Evolutionary conservation across 257 asterid species (phyloP), one percentile per base, ranked within the genome.

Genomic region (Eucommia ulmoides): DNA sequence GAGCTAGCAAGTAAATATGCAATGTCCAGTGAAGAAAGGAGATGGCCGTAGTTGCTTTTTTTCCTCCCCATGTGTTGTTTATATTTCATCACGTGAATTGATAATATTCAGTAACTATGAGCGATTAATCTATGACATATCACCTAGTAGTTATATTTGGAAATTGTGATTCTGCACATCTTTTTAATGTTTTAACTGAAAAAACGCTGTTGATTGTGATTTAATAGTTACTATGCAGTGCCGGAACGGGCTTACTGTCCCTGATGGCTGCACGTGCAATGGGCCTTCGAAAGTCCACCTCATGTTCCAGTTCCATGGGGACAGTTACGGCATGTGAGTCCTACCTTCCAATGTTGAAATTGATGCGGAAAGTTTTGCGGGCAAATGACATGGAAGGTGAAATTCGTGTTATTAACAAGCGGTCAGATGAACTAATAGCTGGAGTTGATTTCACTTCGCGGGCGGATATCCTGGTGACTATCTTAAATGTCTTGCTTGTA

Each of bases 241-340:
- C 93, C 24, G 98, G 98, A 59, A 89, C 98, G 19, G 96, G 98
- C 57, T 72, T 89, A 46, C 64, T 82, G 45, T 85, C 98, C 11
- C 65, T 89, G 96, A 82, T 89, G 94, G 91, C 94, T 55, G 86
- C 96, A 64, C 76, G 79, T 41, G 93, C 98, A 20, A 80, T 80
- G 86, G 75, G 74, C 35, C 62, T 33, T 48, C 53, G 63, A 22
- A 72, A 75, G 64, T 60, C 65, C 18, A 41, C 71, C 19, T 58
- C 22, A 24, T 49, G 33, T 53, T 51, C 71, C n/a, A 49, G 59
- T 33, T 62, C 77, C 24, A 50, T 64, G 23, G 94, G 83, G 41
- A 63, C 25, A 74, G 98, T 89, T 58, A 80, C 98, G 7, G 84
- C 96, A 60, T 85, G 92, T 48, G 96, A 89, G 77, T 89, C 98